Percentiles rank a stretch among this genome's conserved stretches.
Conservation (phyloP, 805 yeast species). For the Metschnikowia kofuensis region DNA sequence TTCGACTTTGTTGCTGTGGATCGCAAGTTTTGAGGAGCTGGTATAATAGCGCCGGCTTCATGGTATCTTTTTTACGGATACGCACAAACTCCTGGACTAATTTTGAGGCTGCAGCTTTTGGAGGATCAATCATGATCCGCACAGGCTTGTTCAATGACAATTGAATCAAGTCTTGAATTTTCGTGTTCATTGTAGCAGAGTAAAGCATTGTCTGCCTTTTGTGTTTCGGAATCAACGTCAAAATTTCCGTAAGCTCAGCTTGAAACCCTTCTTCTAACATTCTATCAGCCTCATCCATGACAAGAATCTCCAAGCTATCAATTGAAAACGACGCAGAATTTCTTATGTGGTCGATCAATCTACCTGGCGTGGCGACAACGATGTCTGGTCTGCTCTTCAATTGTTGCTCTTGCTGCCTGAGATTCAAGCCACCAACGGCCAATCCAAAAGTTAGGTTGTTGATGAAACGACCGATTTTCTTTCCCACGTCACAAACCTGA, state of each 20-base stretch:
- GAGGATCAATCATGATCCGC: conserved; percentile 93
- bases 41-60: conserved; percentile 80
- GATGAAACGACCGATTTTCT: conserved; percentile 74
- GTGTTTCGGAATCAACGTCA: conserved; percentile 74
- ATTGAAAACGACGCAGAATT: conserved; percentile 91
- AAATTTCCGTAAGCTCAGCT: conserved; percentile 86
- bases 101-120: conserved; percentile 89
- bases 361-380: conserved; percentile 97
- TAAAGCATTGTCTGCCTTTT: conserved; percentile 92
- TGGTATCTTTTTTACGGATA: conserved; percentile 80
- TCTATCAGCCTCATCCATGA: conserved; percentile 97
- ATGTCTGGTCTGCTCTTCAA: conserved; percentile 90
- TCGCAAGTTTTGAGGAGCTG: conserved; percentile 68
- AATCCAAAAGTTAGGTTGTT: conserved; percentile 80
- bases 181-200: conserved; percentile 97
- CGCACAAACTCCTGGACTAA: conserved; percentile 92
- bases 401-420: conserved; percentile 94
- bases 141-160: conserved; percentile 89
- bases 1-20: conserved; percentile 59
- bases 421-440: conserved; percentile 97
- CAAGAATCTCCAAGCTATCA: conserved; percentile 87
- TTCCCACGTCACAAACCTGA: conserved; percentile 93
- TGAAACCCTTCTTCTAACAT: conserved; percentile 99
- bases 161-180: conserved; percentile 82
- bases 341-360: conserved; percentile 94